Conservation (phyloP, 148 eudicot genomes). For the Vaccinium darrowii region DNA sequence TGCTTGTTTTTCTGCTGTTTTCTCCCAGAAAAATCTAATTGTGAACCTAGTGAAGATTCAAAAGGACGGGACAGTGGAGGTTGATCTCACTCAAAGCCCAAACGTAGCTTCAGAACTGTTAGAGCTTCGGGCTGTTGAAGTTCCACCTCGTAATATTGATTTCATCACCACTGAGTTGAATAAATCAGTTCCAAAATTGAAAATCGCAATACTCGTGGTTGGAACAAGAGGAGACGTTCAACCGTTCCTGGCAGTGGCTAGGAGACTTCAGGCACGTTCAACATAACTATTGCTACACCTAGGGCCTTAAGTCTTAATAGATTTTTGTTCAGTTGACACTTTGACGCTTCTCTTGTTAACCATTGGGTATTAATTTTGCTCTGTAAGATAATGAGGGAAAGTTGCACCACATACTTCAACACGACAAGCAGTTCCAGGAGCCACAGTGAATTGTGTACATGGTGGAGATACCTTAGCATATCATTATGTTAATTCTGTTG, state of each 20-base stretch:
- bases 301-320: not conserved
- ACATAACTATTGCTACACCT: constrained; percentile 6
- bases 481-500: not conserved
- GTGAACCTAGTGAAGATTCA: constrained; percentile 76
- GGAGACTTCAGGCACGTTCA: constrained; percentile 69
- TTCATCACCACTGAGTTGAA: constrained; percentile 28
- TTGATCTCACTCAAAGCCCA: constrained; percentile 41
- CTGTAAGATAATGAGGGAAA: not conserved
- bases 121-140: constrained; percentile 45
- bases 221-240: constrained; percentile 99
- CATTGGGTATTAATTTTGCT: not conserved
- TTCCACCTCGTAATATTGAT: constrained; percentile 31
- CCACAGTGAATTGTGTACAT: not conserved
- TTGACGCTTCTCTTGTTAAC: not conserved
- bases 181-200: constrained; percentile 61
- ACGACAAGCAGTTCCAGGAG: not conserved
- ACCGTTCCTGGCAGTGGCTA: constrained; percentile 83
- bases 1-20: constrained; percentile 16
- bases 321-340: constrained; percentile 6
- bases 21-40: constrained; percentile 70
- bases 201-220: constrained; percentile 80
- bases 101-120: constrained; percentile 54
- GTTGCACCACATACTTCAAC: not conserved
- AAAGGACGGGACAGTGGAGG: constrained; percentile 63
- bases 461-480: not conserved